These are phyloP conservation scores for Penicillium lividum DNA, from an alignment of 495 filamentous ascomycete genomes.

Conservation along the genomic window DNA sequence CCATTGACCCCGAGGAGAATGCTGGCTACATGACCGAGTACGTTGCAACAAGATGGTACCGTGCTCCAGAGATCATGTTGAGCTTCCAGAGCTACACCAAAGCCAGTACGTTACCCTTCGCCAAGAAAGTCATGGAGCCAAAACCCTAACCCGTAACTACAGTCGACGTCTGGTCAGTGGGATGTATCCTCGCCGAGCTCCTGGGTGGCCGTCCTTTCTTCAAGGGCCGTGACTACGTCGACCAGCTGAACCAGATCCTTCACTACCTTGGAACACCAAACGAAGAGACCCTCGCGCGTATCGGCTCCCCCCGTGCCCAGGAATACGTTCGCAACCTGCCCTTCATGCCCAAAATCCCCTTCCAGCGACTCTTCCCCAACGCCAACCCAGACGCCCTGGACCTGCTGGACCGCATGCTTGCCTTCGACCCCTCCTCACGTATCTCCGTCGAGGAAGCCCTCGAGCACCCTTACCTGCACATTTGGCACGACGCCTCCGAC, in stretches of 20 bases:
- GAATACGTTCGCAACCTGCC: constrained; percentile 98
- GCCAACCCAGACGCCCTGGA: constrained; percentile 97
- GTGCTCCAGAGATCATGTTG: constrained; percentile 98
- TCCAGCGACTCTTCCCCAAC: constrained; percentile 85
- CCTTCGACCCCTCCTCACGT: constrained; percentile 89
- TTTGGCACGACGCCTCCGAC: constrained; percentile 97
- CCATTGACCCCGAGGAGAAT: constrained; percentile 96
- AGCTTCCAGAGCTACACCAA: constrained; percentile 99
- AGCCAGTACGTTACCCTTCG: constrained; percentile 72
- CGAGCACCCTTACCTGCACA: constrained; percentile 92
- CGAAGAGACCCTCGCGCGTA: constrained; percentile 90
- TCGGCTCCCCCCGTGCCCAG: constrained; percentile 93
- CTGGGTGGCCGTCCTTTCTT: constrained; percentile 97
- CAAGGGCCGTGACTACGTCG: constrained; percentile 98
- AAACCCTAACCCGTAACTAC: not conserved
- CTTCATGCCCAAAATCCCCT: constrained; percentile 90
- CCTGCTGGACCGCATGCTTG: constrained; percentile 92
- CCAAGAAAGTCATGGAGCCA: not conserved
- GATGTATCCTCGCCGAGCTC: constrained; percentile 95
- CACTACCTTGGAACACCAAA: constrained; percentile 97
- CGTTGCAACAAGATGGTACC: constrained; percentile 97
- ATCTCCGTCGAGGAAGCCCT: constrained; percentile 92
- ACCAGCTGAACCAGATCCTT: constrained; percentile 98
- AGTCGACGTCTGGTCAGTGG: constrained; percentile 99
- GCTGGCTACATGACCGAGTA: constrained; percentile 99